Percentiles rank a stretch among this genome's conserved stretches.
These are phyloP conservation scores for Microbotryum scabiosae DNA, from an alignment of 1,284 basidiomycete genomes.

Conservation along the genomic window DNA sequence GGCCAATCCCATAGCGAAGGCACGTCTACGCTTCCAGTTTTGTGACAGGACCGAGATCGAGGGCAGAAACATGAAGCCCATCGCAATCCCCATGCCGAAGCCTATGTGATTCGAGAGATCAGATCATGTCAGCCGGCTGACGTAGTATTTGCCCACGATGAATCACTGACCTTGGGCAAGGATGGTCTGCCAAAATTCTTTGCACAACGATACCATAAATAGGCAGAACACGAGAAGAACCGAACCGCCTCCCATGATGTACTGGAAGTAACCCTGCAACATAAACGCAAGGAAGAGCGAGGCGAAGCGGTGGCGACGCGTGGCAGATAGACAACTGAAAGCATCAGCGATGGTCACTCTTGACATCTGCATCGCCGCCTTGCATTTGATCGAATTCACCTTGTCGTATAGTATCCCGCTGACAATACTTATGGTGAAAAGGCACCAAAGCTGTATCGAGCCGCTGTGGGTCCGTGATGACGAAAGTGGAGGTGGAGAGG, in stretches of 20 bases:
- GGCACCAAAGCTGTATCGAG: too few species aligned
- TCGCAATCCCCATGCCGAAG: conserved; percentile 13
- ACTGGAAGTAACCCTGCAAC: too few species aligned
- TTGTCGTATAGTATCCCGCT: too few species aligned
- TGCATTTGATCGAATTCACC: too few species aligned
- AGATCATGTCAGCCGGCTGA: background rate
- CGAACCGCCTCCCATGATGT: background rate
- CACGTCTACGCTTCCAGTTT: background rate
- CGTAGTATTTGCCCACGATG: background rate
- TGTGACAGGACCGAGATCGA: background rate
- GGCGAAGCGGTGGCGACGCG: too few species aligned
- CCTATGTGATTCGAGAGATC: background rate
- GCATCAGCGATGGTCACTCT: too few species aligned
- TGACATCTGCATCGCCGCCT: too few species aligned
- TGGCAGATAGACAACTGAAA: too few species aligned
- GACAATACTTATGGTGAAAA: too few species aligned
- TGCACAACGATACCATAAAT: conserved; percentile 12
- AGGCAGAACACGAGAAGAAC: background rate
- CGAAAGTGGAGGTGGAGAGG: too few species aligned
- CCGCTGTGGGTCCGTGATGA: too few species aligned
- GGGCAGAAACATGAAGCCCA: conserved; percentile 17
- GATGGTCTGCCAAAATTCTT: conserved; percentile 13
- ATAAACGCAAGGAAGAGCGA: too few species aligned
- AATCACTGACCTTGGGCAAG: conserved; percentile 6
- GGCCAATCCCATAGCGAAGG: conserved; percentile 3